These are phyloP conservation scores for Ophiostoma australiae DNA, from an alignment of 2,329 filamentous ascomycete genomes.

Conservation along the genomic window DNA sequence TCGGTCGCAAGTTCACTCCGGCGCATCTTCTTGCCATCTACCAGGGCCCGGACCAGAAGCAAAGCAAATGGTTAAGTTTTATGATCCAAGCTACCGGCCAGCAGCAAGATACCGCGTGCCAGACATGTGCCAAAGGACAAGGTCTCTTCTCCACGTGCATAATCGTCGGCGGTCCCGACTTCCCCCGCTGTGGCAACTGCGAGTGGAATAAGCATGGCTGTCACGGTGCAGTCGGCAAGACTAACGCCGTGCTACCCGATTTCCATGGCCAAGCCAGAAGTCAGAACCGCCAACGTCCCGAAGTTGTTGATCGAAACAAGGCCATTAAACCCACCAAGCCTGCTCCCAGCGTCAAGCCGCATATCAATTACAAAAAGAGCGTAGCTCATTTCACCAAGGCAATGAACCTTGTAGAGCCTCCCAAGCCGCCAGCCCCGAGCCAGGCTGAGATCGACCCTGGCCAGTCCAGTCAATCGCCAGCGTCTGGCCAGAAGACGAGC, in stretches of 20 bases:
- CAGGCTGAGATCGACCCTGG: background rate
- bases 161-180: constrained; percentile 39
- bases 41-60: constrained; percentile 38
- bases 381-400: background rate
- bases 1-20: constrained; percentile 40
- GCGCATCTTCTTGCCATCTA: constrained; percentile 41
- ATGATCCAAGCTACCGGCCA: constrained; percentile 49
- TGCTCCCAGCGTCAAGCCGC: background rate
- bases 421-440: background rate
- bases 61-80: constrained; percentile 44
- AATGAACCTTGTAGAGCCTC: background rate
- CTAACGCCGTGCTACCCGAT: background rate
- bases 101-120: constrained; percentile 39
- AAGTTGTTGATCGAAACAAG: background rate
- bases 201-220: constrained; percentile 43
- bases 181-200: constrained; percentile 48
- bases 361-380: background rate
- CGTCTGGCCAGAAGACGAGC: background rate
- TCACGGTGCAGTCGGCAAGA: constrained; percentile 25
- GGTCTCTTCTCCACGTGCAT: constrained; percentile 46
- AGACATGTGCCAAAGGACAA: constrained; percentile 40
- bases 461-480: background rate
- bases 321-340: background rate
- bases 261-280: constrained; percentile 11
- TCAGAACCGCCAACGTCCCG: background rate